Evolutionary conservation across 1,284 basidiomycete genomes (phyloP), one percentile per base, ranked within the genome.

Genomic region (Apiotrichum laibachii): DNA sequence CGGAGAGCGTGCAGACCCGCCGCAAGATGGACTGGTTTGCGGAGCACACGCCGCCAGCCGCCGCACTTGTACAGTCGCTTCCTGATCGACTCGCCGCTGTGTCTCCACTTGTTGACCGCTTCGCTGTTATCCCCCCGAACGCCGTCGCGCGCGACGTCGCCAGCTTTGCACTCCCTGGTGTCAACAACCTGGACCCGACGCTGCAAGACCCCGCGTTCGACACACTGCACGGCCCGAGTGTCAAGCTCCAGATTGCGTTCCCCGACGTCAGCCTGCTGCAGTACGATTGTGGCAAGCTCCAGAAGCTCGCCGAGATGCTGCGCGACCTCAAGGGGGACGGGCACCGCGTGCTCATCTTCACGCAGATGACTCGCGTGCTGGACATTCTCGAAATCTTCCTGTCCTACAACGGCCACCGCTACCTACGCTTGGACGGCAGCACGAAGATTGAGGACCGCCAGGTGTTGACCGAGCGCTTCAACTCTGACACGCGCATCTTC

Each of bases 361-460:
- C 94, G 0, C 94, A 98, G 72, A 98, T 98, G 94, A 97, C 94
- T 22, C 84, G 85, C 59, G 89, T 98, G 40, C 82, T 98, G 56
- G 94, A 98, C 76, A 94, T 98, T 57, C 82, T 98, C 52, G 95
- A 98, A 73, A 87, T 88, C 40, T 97, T 95, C 79, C 82, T 98
- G 60, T 95, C 89, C 69, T 87, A 92, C 65, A 92, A 94, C 69
- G 95, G 94, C 0, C 92, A 95, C 73, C 84, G 94, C 7, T 98
- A 98, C 75, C 84, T 97, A 11, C 85, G 94, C 7, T 81, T 98
- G 22, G 95, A 98, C 71, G 94, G 95, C 0, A 88, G 90, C 46
- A 98, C 94, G 49, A 94, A 92, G 79, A 92, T 97, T 59, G 94
- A 97, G 77, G 91, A 97, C 70, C 82, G 94, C 26, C 94, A 97